Evolutionary conservation across 139 green algal species (phyloP).

Genomic region (Raphidocelis subcapitata): DNA sequence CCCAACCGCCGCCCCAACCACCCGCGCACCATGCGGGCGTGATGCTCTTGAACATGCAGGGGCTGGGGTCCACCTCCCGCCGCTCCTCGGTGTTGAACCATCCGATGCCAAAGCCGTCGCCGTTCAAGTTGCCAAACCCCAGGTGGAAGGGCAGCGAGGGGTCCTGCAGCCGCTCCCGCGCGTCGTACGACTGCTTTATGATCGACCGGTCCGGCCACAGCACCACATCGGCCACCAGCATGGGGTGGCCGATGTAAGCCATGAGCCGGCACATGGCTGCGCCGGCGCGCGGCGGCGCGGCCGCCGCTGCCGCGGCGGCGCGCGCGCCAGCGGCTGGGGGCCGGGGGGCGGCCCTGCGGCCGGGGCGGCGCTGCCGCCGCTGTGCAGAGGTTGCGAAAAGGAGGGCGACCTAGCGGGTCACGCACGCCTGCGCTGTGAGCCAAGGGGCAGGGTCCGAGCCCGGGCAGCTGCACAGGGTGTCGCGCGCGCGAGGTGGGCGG

Average conservation of each 20-base stretch:
- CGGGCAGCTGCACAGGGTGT: no score
- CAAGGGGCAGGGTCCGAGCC: no score
- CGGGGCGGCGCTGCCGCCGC: no score
- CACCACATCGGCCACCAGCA: slow-evolving; percentile 85
- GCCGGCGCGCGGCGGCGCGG: no score
- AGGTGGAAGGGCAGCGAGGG: slow-evolving; percentile 45
- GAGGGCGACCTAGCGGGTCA: no score
- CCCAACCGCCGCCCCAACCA: background rate
- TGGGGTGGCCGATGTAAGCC: slow-evolving; percentile 80
- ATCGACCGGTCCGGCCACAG: slow-evolving; percentile 85
- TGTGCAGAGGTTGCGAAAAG: no score
- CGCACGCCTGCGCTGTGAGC: no score
- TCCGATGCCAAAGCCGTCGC: slow-evolving; percentile 92
- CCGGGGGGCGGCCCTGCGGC: no score
- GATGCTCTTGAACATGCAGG: slow-evolving; percentile 91
- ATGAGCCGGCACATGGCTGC: slow-evolving; percentile 87
- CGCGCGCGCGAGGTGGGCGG: no score
- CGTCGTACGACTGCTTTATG: slow-evolving; percentile 95
- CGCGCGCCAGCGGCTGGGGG: no score
- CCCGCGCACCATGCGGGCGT: slow-evolving; percentile 79
- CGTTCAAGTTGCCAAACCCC: slow-evolving; percentile 91
- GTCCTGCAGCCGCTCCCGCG: slow-evolving; percentile 80
- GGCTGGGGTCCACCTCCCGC: slow-evolving; percentile 54
- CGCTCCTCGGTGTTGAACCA: slow-evolving; percentile 68
- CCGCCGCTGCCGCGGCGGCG: no score